Conservation (phyloP, 2,329 filamentous ascomycete species). For the Penicillium corylophilum region DNA sequence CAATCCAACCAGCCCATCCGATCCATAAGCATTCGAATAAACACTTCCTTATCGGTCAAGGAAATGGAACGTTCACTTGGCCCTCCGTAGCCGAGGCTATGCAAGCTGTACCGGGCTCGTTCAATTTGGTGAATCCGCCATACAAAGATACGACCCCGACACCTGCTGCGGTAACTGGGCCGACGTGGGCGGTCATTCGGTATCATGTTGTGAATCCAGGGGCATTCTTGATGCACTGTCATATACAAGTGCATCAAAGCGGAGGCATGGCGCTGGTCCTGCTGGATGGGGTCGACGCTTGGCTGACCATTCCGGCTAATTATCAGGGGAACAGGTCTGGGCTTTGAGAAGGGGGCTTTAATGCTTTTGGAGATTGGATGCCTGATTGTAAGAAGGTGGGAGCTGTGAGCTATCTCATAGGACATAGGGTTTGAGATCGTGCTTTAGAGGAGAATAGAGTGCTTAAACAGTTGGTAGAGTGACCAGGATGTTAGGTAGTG, state of each 20-base stretch:
- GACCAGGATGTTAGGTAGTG: too few species aligned
- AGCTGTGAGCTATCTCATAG: neutral
- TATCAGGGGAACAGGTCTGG: slow-evolving; percentile 18
- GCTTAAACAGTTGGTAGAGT: neutral
- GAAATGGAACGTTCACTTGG: slow-evolving; percentile 54
- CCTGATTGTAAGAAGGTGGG: too few species aligned
- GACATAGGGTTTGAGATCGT: neutral
- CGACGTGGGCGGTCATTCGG: slow-evolving; percentile 46
- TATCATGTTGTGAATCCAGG: slow-evolving; percentile 52
- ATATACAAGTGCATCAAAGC: slow-evolving; percentile 51
- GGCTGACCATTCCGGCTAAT: slow-evolving; percentile 27
- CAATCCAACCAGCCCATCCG: slow-evolving; percentile 56
- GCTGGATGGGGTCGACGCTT: slow-evolving; percentile 51
- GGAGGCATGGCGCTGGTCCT: slow-evolving; percentile 53
- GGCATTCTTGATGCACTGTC: slow-evolving; percentile 53
- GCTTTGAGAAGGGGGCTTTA: neutral
- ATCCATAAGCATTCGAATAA: slow-evolving; percentile 67
- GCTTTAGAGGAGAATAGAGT: neutral
- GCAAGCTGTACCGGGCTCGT: slow-evolving; percentile 47
- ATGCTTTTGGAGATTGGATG: neutral
- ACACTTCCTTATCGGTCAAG: slow-evolving; percentile 58
- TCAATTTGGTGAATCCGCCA: slow-evolving; percentile 60
- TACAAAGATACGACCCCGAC: slow-evolving; percentile 53
- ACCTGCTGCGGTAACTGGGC: slow-evolving; percentile 27
- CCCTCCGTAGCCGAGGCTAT: slow-evolving; percentile 55